Percentiles rank a stretch among this genome's conserved stretches.
Evolutionary conservation across 768 basidiomycete species (phyloP).

Genomic region (Pleurotus cornucopiae): DNA sequence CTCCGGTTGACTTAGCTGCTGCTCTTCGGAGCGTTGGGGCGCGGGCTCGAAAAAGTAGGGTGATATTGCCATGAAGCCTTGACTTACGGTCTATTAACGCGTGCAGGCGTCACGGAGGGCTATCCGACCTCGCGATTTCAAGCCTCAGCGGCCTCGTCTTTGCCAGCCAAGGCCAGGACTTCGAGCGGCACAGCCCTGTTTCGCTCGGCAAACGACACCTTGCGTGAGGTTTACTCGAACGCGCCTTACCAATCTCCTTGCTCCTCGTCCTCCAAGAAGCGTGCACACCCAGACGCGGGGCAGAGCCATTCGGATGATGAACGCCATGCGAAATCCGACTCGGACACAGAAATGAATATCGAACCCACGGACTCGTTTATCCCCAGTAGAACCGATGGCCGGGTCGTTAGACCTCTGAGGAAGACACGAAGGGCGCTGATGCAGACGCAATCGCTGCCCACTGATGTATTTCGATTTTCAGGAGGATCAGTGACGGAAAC

Average conservation of each 20-base stretch:
- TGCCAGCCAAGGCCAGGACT: conserved; percentile 24
- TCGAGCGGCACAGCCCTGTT: conserved; percentile 39
- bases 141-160: conserved; percentile 27
- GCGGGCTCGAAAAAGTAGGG: conserved; percentile 59
- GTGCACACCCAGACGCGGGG: conserved; percentile 30
- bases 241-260: conserved; percentile 8
- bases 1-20: conserved; percentile 45
- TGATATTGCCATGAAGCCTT: conserved; percentile 20
- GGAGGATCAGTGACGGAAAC: conserved; percentile 5
- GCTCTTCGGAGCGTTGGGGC: conserved; percentile 53
- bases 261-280: conserved; percentile 25
- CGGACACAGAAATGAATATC: conserved; percentile 22
- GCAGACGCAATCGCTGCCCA: conserved; percentile 35
- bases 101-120: conserved; percentile 56
- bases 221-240: conserved; percentile 39
- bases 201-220: conserved; percentile 51
- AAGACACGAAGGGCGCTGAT: conserved; percentile 27
- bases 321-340: conserved; percentile 12
- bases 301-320: conserved; percentile 20
- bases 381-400: conserved; percentile 6
- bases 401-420: conserved; percentile 38
- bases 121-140: conserved; percentile 32
- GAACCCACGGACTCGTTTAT: conserved; percentile 25
- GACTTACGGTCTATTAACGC: conserved; percentile 17
- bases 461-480: conserved; percentile 12